Percentiles rank a stretch among this genome's conserved stretches.
Evolutionary conservation across 1,284 basidiomycete genomes (phyloP).

Genomic region (Trametes hirsuta): DNA sequence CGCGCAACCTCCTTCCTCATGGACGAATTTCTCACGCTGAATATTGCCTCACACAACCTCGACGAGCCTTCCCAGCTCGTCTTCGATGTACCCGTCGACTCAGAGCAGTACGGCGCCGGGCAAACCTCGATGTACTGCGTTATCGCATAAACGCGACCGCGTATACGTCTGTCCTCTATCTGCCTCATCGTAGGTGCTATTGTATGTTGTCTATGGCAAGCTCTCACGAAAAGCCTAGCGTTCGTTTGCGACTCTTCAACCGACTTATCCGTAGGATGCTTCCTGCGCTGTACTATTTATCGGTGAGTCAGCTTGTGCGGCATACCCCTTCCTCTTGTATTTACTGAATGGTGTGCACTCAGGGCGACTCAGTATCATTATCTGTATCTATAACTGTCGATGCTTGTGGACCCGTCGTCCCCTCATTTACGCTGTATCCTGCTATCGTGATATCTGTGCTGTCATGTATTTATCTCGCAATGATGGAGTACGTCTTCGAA

Average conservation of each 20-base stretch:
- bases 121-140: constrained; percentile 2
- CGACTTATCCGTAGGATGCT: not conserved
- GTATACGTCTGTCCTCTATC: not conserved
- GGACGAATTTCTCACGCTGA: not conserved
- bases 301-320: not conserved
- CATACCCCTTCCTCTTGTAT: not conserved
- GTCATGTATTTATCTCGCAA: too few species aligned
- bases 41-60: not conserved
- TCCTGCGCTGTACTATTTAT: not conserved
- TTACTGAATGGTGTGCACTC: not conserved
- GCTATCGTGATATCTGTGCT: too few species aligned
- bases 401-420: too few species aligned
- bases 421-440: too few species aligned
- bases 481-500: too few species aligned
- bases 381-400: too few species aligned
- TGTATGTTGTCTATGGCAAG: not conserved
- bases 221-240: not conserved
- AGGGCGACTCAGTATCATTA: not conserved
- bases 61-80: not conserved
- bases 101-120: constrained; percentile 4
- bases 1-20: not conserved
- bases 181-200: not conserved
- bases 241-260: not conserved
- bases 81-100: not conserved
- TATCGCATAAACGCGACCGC: not conserved